phyloP scores from a whole-genome alignment of 2,329 filamentous ascomycete genomes.

The Diaporthe vexans region DNA sequence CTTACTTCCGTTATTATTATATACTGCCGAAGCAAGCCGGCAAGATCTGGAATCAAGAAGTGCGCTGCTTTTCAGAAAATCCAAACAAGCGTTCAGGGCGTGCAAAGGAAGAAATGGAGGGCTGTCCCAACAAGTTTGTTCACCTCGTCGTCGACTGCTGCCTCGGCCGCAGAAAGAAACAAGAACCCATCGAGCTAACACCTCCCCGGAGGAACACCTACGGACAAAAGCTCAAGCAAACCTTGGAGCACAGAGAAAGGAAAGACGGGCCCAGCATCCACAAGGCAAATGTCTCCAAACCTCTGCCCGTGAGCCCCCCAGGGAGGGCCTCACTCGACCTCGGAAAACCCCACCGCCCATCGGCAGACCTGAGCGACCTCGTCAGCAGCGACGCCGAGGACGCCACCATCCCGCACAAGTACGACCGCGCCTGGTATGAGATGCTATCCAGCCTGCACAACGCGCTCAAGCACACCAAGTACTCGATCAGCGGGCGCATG shows the following conservation, averaged over 20 bases:
- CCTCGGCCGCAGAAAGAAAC: slow-evolving; percentile 16
- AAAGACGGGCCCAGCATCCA: not conserved
- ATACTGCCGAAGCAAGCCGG: not conserved
- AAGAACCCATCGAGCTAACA: slow-evolving; percentile 10
- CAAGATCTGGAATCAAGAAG: not conserved
- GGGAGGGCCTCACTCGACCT: not conserved
- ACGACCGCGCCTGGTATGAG: slow-evolving; percentile 49
- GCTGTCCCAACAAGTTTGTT: not conserved
- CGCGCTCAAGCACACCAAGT: slow-evolving; percentile 59
- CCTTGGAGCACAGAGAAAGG: not conserved
- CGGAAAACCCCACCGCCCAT: not conserved
- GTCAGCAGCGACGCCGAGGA: not conserved
- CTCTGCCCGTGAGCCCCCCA: not conserved
- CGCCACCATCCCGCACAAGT: not conserved
- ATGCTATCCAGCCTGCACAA: slow-evolving; percentile 57
- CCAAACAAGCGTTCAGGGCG: not conserved
- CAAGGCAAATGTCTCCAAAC: not conserved
- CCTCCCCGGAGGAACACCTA: not conserved
- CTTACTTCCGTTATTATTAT: not conserved
- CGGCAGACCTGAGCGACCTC: slow-evolving; percentile 11
- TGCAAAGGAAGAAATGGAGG: slow-evolving; percentile 17
- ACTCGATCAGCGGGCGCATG: slow-evolving; percentile 61
- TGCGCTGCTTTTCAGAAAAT: not conserved
- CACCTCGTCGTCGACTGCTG: slow-evolving; percentile 1
- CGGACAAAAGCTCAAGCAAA: not conserved